Evolutionary conservation across 2,329 filamentous ascomycete genomes (phyloP).

Genomic region (Xylaria sp.): DNA sequence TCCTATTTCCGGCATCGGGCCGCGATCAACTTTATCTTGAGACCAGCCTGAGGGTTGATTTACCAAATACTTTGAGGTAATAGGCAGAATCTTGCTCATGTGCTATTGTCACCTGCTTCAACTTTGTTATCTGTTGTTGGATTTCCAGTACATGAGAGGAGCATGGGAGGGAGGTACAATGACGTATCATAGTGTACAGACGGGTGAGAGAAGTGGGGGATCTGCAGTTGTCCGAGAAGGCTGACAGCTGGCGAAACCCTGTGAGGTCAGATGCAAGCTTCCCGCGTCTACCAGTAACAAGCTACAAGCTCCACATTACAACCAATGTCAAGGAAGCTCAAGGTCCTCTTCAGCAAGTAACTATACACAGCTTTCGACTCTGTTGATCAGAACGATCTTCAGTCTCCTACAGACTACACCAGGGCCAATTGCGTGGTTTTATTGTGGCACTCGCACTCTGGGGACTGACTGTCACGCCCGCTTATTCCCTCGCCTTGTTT

Average conservation of each 20-base stretch:
- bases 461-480: constrained; percentile 17
- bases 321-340: neutral
- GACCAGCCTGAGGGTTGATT: neutral
- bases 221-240: neutral
- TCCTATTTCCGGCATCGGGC: neutral
- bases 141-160: neutral
- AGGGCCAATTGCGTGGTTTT: constrained; percentile 17
- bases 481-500: constrained; percentile 23
- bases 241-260: neutral
- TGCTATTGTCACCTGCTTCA: neutral
- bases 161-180: neutral
- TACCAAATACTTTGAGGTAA: neutral
- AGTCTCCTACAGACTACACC: constrained; percentile 3
- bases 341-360: neutral
- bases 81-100: neutral
- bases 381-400: constrained; percentile 20
- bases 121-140: neutral
- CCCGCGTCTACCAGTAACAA: neutral
- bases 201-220: neutral
- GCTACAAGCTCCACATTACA: constrained; percentile 3
- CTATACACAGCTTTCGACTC: constrained; percentile 13
- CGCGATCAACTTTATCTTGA: neutral
- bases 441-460: constrained; percentile 21
- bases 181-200: neutral
- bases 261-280: neutral